phyloP scores from a whole-genome alignment of 768 basidiomycete genomes.

The Lyophyllum semitale region DNA sequence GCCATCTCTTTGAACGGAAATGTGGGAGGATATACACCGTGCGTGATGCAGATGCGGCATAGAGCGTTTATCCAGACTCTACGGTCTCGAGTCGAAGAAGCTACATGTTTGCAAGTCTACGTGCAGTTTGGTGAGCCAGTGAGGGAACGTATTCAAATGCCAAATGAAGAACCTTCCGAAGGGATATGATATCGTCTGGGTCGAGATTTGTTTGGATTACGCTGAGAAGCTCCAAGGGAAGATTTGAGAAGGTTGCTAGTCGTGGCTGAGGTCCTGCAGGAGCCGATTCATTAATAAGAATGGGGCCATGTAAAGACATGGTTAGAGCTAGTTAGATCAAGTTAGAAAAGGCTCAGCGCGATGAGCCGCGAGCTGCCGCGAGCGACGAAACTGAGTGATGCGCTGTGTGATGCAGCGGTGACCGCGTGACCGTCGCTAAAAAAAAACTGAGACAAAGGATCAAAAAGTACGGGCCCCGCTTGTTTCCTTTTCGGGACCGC shows the following conservation, averaged over 20 bases:
- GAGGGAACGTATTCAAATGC: neutral
- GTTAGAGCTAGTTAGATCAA: too few species aligned
- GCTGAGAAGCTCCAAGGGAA: slow-evolving; percentile 19
- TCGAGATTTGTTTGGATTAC: slow-evolving; percentile 17
- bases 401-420: too few species aligned
- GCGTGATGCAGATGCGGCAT: slow-evolving; percentile 19
- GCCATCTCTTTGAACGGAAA: slow-evolving; percentile 29
- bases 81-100: slow-evolving; percentile 17
- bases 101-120: slow-evolving; percentile 26
- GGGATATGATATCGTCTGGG: slow-evolving; percentile 19
- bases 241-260: neutral
- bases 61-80: slow-evolving; percentile 30
- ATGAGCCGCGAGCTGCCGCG: too few species aligned
- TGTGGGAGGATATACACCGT: slow-evolving; percentile 20
- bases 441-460: too few species aligned
- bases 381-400: too few species aligned
- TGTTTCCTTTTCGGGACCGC: too few species aligned
- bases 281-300: too few species aligned
- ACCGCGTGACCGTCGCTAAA: too few species aligned
- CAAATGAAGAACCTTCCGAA: slow-evolving; percentile 11
- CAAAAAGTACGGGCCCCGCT: too few species aligned
- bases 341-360: too few species aligned
- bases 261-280: too few species aligned
- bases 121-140: neutral
- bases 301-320: too few species aligned